These are phyloP conservation scores for Aspergillus pseudotamarii DNA, from an alignment of 2,329 filamentous ascomycete genomes.

Conservation along the genomic window DNA sequence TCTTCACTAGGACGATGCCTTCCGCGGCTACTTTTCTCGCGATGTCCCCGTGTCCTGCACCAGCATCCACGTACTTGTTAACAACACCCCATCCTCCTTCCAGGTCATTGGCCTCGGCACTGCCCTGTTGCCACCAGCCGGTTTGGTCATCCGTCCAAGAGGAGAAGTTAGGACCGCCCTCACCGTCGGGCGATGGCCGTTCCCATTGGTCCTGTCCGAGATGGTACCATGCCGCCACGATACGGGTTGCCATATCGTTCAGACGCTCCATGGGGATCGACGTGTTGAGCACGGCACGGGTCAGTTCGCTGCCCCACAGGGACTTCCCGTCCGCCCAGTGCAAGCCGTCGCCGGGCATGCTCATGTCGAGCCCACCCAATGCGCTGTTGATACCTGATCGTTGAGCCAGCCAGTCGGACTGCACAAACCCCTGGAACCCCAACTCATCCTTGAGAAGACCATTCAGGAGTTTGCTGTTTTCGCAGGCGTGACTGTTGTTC, in stretches of 20 bases:
- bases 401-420: constrained; percentile 80
- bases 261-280: constrained; percentile 59
- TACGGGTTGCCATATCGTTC: constrained; percentile 61
- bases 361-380: constrained; percentile 78
- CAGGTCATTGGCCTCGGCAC: background rate
- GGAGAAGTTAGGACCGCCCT: constrained; percentile 48
- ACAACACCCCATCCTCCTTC: background rate
- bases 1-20: constrained; percentile 65
- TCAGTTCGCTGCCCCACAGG: constrained; percentile 44
- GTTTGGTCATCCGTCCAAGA: constrained; percentile 46
- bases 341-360: constrained; percentile 68
- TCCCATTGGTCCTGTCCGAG: constrained; percentile 46
- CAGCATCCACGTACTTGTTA: constrained; percentile 34
- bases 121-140: constrained; percentile 6
- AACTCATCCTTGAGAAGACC: constrained; percentile 76
- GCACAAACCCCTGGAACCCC: constrained; percentile 78
- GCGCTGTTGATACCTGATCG: constrained; percentile 69
- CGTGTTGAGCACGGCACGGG: constrained; percentile 62
- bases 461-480: constrained; percentile 77
- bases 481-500: constrained; percentile 79
- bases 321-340: constrained; percentile 25
- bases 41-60: constrained; percentile 43
- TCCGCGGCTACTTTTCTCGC: constrained; percentile 60
- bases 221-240: constrained; percentile 54
- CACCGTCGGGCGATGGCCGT: constrained; percentile 23